Evolutionary conservation across 306 rosid species (phyloP).

Genomic region (Malus fusca): DNA sequence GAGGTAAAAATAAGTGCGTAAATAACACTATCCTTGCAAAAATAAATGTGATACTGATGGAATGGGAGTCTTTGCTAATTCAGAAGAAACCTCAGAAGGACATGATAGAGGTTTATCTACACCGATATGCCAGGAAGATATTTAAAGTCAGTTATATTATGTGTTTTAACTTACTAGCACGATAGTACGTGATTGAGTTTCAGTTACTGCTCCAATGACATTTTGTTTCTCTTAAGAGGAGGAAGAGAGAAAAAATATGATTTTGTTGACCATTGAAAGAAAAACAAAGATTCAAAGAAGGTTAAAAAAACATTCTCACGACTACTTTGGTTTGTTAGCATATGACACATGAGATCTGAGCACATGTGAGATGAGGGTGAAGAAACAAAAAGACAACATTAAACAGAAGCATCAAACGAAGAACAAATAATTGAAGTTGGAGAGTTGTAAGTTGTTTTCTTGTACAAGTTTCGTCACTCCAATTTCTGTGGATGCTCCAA

Average conservation of each 20-base stretch:
- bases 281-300: conserved; percentile 2
- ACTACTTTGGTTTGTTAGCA: background rate
- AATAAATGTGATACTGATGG: background rate
- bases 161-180: too few species aligned
- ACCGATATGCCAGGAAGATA: accelerated
- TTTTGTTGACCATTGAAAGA: conserved; percentile 7
- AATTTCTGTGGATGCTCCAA: background rate
- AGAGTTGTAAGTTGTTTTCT: too few species aligned
- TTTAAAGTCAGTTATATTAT: too few species aligned
- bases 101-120: background rate
- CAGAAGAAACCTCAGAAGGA: background rate
- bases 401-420: conserved; percentile 1
- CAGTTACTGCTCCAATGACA: accelerated
- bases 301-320: conserved; percentile 10
- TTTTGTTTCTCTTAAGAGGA: too few species aligned
- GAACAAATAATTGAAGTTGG: conserved; percentile 4
- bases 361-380: conserved; percentile 9
- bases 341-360: conserved; percentile 1
- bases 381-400: conserved; percentile 1
- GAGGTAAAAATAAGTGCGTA: too few species aligned
- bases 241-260: background rate
- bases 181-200: too few species aligned
- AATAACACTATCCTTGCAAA: too few species aligned
- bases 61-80: background rate
- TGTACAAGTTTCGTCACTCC: too few species aligned